A percentile compares a stretch with the other conserved stretches of the same genome.
Conservation (phyloP, 2,329 filamentous ascomycete species). For the Diaporthe sp. region DNA sequence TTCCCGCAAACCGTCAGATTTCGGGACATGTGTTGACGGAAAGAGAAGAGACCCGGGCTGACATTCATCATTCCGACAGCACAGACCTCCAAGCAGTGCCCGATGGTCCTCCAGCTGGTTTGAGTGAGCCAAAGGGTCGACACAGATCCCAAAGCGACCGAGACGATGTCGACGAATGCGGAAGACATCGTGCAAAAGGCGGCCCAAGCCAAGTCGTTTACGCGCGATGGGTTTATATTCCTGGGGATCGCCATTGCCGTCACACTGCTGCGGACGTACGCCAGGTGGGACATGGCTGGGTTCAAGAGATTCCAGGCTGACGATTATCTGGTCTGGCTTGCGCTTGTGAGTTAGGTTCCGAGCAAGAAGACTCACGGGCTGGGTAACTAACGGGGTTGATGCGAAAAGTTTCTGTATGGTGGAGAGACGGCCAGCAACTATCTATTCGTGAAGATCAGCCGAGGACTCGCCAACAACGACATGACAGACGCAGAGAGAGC, state of each 20-base stretch:
- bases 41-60: neutral
- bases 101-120: constrained; percentile 19
- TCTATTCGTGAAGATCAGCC: constrained; percentile 57
- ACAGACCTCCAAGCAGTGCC: neutral
- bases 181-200: constrained; percentile 20
- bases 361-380: constrained; percentile 12
- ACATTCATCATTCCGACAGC: neutral
- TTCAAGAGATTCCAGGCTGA: constrained; percentile 49
- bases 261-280: constrained; percentile 52
- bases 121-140: constrained; percentile 6
- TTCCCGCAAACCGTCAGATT: neutral
- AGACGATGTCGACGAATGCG: neutral
- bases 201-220: constrained; percentile 42
- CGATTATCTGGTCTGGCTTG: constrained; percentile 52
- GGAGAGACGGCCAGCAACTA: constrained; percentile 62
- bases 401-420: constrained; percentile 60
- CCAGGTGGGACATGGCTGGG: constrained; percentile 50
- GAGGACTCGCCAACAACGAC: constrained; percentile 65
- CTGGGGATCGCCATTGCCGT: constrained; percentile 49
- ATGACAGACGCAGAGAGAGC: constrained; percentile 64
- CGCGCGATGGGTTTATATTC: constrained; percentile 52
- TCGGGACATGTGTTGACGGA: neutral
- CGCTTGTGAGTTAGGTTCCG: constrained; percentile 47
- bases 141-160: neutral
- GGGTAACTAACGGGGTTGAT: constrained; percentile 21